These are phyloP conservation scores for Lactifluus piperatus DNA, from an alignment of 768 basidiomycete species.

Conservation along the genomic window DNA sequence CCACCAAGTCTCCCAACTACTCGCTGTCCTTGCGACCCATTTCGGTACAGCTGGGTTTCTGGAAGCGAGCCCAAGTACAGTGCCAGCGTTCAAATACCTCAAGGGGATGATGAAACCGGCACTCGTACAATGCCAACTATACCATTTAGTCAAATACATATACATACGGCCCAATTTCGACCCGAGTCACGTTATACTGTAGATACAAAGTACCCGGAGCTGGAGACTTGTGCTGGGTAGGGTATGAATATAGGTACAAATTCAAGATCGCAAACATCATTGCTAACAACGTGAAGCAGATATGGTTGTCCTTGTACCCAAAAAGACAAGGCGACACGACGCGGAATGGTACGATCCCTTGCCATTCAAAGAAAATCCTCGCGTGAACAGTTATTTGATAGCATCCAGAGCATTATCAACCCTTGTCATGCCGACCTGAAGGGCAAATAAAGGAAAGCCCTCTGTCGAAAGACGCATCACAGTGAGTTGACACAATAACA, in stretches of 20 bases:
- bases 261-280: background rate
- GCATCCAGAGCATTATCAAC: constrained; percentile 17
- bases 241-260: background rate
- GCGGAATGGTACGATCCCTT: too few species aligned
- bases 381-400: background rate
- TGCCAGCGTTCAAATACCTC: background rate
- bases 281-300: background rate
- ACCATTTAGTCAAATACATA: background rate
- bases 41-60: background rate
- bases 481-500: background rate
- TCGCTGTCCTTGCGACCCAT: background rate
- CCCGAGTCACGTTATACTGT: background rate
- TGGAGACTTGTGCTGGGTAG: background rate
- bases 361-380: background rate
- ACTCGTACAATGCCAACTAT: background rate
- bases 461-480: constrained; percentile 21
- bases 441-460: constrained; percentile 10
- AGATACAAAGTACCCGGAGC: background rate
- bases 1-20: background rate
- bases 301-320: background rate
- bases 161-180: background rate
- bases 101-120: background rate
- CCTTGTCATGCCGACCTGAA: constrained; percentile 19
- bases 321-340: too few species aligned
- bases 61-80: background rate